Evolutionary conservation across 208 protist genomes (phyloP), one percentile per base, ranked within the genome.

Genomic region (Leptomonas pyrrhocoris): DNA sequence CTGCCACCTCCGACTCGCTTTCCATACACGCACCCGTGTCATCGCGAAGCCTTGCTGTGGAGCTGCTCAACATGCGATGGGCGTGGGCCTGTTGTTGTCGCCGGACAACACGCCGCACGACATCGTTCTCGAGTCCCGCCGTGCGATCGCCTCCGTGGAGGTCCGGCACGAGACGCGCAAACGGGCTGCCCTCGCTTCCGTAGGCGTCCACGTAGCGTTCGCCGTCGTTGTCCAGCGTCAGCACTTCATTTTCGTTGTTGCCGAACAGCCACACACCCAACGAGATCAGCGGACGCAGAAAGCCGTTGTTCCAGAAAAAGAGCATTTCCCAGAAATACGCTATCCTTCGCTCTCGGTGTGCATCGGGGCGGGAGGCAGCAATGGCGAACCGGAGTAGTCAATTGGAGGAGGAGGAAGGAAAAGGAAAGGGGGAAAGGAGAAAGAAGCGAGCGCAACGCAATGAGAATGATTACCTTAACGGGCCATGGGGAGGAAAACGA

Each of bases 201-300:
- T 72, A 49, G 21, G 58, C 40, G 55, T 64, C 45, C 5, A 72
- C 55, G 25, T 36, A 21, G 11, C 56, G 66, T 56, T 72, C 56
- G 4, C 66, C 66, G 8, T 25, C 23, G n/a, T 38, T 23, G 36
- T 63, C 66, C 21, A 72, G 45, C 30, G 42, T 43, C n/a, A 72
- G 55, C 0, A 64, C 31, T 31, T 72, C 56, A 21, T 72, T 54
- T 12, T 61, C 56, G 25, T 30, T 56, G 56, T 63, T 64, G 21
- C 55, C 31, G 19, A 72, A 72, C 11, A 64, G 56, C 66, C 56
- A 72, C 55, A 72, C 23, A 2, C 66, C 45, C 18, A 72, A 13
- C 27, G 31, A 16, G 34, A 42, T 45, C 13, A 56, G 23, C 21
- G 56, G 66, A 0, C 45, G 55, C n/a, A 63, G 36, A 25, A 72